Base-by-base conservation (phyloP, 2,329 filamentous ascomycete genomes). In the Pseudopithomyces chartarum region DNA sequence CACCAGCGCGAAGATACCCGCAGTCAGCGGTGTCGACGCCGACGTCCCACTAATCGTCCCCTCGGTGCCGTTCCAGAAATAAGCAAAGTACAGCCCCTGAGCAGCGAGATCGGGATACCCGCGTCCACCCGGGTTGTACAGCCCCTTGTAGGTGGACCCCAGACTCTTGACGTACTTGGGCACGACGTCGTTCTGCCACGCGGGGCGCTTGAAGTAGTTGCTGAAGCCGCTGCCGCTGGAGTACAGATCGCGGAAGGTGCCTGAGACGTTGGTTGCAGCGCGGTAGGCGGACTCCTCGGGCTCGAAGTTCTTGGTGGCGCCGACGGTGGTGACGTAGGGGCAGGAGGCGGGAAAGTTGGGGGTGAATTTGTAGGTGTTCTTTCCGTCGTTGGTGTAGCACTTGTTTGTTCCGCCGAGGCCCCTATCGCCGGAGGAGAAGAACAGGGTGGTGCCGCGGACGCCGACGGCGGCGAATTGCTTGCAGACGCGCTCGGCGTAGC, bases 271-370 rank as follows among this genome's bases (percentile, higher is more conserved):
- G 19, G 61, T 17, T 4, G 38, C 38, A n/a, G 38, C 38, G 38
- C 38, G 38, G 38, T 78, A 79, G 19, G 82, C 80, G 4, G 78
- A 78, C 15, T 78, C 79, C 58, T 88, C 87, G 1, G 85, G 85
- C 58, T 79, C 68, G 42, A 81, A 76, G 60, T 78, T 74, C 59
- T 79, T 76, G 1, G 85, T 87, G 1, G 84, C 88, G 7, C 89
- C 88, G 1, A 91, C 84, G 2, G 82, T 77, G 0, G 89, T 91
- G 7, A 90, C 83, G 70, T 85, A 91, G 0, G 88, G 88, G 63
- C 89, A 91, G 0, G 83, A 82, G 0, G 83, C 83, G 0, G 89
- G 89, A 73, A 90, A 91, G 5, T 80, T 82, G 1, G 87, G 81
- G 29, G 85, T 76, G 67, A 88, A 86, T 19, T 81, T 78, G 38